Conservation (phyloP, 2,329 filamentous ascomycete genomes). For the Coleophoma eucalyptorum region DNA sequence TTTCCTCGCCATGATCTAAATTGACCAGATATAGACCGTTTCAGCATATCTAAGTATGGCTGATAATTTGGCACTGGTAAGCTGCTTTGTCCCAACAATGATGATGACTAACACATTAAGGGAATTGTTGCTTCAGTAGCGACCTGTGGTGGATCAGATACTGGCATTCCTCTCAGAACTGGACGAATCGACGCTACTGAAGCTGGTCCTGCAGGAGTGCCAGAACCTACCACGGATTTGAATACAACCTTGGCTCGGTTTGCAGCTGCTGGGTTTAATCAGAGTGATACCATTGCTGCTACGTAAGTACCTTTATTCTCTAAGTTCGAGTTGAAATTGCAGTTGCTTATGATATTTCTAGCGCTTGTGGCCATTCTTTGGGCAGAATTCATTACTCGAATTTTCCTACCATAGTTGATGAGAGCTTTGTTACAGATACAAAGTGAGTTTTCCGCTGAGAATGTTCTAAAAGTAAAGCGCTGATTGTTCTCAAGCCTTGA, state of each 20-base stretch:
- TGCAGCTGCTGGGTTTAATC: slow-evolving; percentile 49
- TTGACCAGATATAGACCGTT: neutral
- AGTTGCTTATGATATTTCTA: neutral
- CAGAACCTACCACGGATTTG: slow-evolving; percentile 49
- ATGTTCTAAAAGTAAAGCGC: too few species aligned
- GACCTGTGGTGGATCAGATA: neutral
- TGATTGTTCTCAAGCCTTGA: slow-evolving; percentile 4
- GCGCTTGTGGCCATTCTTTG: slow-evolving; percentile 16
- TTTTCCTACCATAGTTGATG: slow-evolving; percentile 11
- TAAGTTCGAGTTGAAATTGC: too few species aligned
- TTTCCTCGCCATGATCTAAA: neutral
- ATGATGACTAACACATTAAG: neutral
- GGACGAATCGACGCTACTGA: slow-evolving; percentile 49
- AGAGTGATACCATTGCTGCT: slow-evolving; percentile 50
- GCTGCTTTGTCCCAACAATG: neutral
- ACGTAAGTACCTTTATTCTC: slow-evolving; percentile 21
- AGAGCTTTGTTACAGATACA: neutral
- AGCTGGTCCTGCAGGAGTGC: slow-evolving; percentile 45
- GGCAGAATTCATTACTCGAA: slow-evolving; percentile 11
- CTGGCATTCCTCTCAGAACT: neutral
- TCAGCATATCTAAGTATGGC: slow-evolving; percentile 1
- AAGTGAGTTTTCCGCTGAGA: neutral
- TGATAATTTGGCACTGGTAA: slow-evolving; percentile 1
- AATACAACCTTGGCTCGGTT: slow-evolving; percentile 49
- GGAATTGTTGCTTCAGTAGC: neutral